These are phyloP conservation scores for Penicillium roqueforti DNA, from an alignment of 495 filamentous ascomycete species.

Conservation along the genomic window DNA sequence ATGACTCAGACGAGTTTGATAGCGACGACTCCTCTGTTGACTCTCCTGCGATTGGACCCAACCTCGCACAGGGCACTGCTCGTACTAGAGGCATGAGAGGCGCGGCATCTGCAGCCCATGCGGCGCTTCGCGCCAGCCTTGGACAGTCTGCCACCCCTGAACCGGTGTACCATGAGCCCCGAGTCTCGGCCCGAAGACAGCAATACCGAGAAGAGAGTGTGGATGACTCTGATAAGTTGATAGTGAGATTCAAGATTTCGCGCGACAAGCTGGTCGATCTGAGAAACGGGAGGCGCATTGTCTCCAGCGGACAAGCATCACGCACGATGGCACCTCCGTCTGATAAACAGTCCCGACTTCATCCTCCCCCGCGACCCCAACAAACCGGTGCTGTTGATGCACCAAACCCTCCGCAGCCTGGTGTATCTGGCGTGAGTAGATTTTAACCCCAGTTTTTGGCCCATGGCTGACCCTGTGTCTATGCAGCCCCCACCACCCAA, in stretches of 20 bases:
- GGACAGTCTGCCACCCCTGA: slow-evolving; percentile 91
- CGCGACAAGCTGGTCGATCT: slow-evolving; percentile 44
- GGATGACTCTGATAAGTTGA: slow-evolving; percentile 56
- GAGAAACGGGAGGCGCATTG: slow-evolving; percentile 22
- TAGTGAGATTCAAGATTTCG: slow-evolving; percentile 69
- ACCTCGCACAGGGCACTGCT: slow-evolving; percentile 70
- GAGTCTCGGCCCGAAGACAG: slow-evolving; percentile 60
- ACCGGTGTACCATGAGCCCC: slow-evolving; percentile 62
- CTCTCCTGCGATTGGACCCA: slow-evolving; percentile 68
- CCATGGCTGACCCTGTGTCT: slow-evolving; percentile 21
- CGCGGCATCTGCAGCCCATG: slow-evolving; percentile 76
- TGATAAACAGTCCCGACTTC: slow-evolving; percentile 36
- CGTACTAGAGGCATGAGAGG: slow-evolving; percentile 84
- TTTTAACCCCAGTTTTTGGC: slow-evolving; percentile 15
- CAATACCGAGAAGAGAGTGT: slow-evolving; percentile 67
- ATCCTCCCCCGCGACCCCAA: slow-evolving; percentile 33
- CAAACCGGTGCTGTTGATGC: slow-evolving; percentile 64
- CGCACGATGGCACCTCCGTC: slow-evolving; percentile 60
- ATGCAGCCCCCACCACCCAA: slow-evolving; percentile 68
- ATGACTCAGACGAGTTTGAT: slow-evolving; percentile 83
- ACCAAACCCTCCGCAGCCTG: slow-evolving; percentile 50
- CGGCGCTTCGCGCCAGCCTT: slow-evolving; percentile 65
- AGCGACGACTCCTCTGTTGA: slow-evolving; percentile 83
- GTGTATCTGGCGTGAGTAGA: slow-evolving; percentile 56
- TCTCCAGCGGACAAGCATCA: slow-evolving; percentile 34